phyloP scores from a whole-genome alignment of 1,284 basidiomycete genomes.

The Dichomitus squalens region DNA sequence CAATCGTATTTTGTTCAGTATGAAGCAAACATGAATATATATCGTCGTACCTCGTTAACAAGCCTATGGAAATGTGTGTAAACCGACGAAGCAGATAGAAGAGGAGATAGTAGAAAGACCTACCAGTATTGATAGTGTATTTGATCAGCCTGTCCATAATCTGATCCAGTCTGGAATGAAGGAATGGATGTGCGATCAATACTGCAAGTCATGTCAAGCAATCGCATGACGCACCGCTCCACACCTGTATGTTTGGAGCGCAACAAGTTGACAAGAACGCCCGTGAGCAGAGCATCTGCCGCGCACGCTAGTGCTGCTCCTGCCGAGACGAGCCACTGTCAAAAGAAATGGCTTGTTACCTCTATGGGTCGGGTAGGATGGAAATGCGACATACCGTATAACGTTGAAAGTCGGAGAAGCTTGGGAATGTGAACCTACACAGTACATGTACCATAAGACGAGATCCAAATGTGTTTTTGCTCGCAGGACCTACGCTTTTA shows the following conservation, averaged over 20 bases:
- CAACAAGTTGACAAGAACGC: not conserved
- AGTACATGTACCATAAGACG: too few relatives aligned
- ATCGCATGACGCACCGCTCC: not conserved
- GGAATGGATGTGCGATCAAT: not conserved
- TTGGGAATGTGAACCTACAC: not conserved
- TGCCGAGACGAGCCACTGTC: conserved; percentile 5
- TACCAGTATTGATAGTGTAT: conserved; percentile 14
- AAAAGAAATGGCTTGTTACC: not conserved
- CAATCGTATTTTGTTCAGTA: too few relatives aligned
- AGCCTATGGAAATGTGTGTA: not conserved
- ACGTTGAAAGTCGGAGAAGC: not conserved
- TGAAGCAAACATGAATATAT: not conserved
- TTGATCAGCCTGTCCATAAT: conserved; percentile 7
- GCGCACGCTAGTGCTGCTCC: not conserved
- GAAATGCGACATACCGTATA: not conserved
- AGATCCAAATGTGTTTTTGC: not conserved
- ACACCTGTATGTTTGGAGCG: not conserved
- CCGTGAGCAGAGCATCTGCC: not conserved
- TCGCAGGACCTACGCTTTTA: not conserved
- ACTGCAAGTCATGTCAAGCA: too few relatives aligned
- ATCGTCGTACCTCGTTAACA: conserved; percentile 7
- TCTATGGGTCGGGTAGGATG: too few relatives aligned
- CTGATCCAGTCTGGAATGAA: conserved; percentile 3
- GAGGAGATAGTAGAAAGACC: not conserved
- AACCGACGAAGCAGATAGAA: not conserved